Base-by-base conservation (phyloP, 176 grass and related monocot species). In the Dactylis glomerata region DNA sequence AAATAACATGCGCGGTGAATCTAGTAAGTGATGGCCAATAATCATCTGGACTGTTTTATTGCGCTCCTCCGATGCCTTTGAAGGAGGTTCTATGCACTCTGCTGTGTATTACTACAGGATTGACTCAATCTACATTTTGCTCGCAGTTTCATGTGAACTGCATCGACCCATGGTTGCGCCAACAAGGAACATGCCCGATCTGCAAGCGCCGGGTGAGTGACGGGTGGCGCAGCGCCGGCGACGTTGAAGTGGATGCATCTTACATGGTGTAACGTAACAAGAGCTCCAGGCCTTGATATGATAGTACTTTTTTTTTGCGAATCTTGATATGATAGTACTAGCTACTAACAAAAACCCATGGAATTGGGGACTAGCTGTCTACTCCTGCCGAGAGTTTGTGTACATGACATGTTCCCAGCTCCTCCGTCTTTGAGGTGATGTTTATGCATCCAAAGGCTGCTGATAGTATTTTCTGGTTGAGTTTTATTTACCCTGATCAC, bases 101-200 rank as follows among this genome's bases (percentile, higher is more conserved):
- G 17, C 1, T 52, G 19, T 6, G 50, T 86, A 80, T 24, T 76
- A 38, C 37, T 32, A 13, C 50, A 76, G 40, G 5, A 34, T 83
- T 77, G 78, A 65, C 61, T 85, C 61, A 64, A 28, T 30, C 56
- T 9, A 8, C 46, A 28, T 44, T 52, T 77, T 83, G 61, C 72
- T 49, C 30, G 41, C 86, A 98, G 96, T 98, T 98, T 66, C 96
- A 98, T 81, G 87, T 78, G 31, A 85, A 88, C 65, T 98, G 96
- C 75, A 98, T 98, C 17, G 96, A 98, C 78, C 96, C 96, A 34
- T 98, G 96, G 96, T 50, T 98, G 83, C 93, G 96, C 47, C 96
- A 98, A 50, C 91, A 94, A 88, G 96, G 93, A 11, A 98, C 93
- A 83, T 98, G 96, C 80, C 96, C 96, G 27, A 82, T 98, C 55